Base-by-base conservation (phyloP, 2,329 filamentous ascomycete species). In the Emericellopsis cladophorae region DNA sequence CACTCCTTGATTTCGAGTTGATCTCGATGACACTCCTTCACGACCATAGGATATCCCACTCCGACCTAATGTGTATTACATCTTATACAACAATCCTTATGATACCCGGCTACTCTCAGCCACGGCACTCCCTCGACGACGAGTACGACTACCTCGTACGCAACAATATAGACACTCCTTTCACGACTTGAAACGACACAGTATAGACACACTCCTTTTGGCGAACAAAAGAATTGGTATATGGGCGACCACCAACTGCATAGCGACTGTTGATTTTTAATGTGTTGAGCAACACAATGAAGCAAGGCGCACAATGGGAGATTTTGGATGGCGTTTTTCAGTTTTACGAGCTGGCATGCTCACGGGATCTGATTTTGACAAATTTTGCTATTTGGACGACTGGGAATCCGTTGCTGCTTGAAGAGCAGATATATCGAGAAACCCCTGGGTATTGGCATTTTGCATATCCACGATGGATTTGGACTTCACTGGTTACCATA, bases 251-350 rank as follows among this genome's bases (percentile, higher is more conserved):
- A 64, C 62, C 65, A 65, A 67, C 59, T 71, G 68, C 69, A 74
- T 72, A 71, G 69, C 70, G 68, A 66, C 65, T 68, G 62, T 65
- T 65, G 42, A 64, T 54, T 47, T 34, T 32, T 40, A n/a, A 15
- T n/a, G 39, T 23, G 40, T 9, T 24, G 40, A 40, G 40, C 37
- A 31, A 34, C 34, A 42, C 10, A 29, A 14, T 31, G 40, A 46
- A 44, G 47, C 41, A 47, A 51, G 47, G 41, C 44, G 46, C 46
- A 44, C 49, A 39, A 42, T 31, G 29, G 23, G 46, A 14, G 16
- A 39, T 52, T 52, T 53, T 52, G 51, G 48, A 48, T 40, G 52
- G 52, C 47, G 51, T 48, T 53, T 37, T 35, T 4, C 5, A 4
- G 4, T 21, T 35, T 15, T 15, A 21, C n/a, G 32, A 35, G n/a